Evolutionary conservation across 2,329 filamentous ascomycete genomes (phyloP).

Genomic region (Aspergillus alliaceus): DNA sequence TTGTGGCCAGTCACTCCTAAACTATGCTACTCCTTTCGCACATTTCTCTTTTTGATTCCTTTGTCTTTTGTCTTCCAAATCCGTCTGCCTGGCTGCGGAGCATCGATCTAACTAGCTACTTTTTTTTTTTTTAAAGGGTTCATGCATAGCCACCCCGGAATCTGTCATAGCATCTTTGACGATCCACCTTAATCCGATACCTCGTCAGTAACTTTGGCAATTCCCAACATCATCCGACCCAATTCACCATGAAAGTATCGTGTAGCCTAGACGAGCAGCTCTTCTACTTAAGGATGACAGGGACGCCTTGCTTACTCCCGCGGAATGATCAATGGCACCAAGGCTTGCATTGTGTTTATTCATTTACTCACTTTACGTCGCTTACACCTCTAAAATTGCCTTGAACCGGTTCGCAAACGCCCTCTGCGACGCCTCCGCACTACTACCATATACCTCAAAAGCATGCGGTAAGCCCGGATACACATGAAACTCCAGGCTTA

Average conservation of each 20-base stretch:
- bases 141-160: slow-evolving; percentile 5
- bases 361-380: not conserved
- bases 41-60: not conserved
- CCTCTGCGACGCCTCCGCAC: slow-evolving; percentile 13
- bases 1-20: not conserved
- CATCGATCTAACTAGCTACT: not conserved
- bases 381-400: slow-evolving; percentile 3
- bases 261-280: not conserved
- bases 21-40: not conserved
- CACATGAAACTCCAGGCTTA: slow-evolving; percentile 47
- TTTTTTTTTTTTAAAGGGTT: too few relatives aligned
- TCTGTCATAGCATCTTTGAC: not conserved
- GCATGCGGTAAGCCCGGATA: slow-evolving; percentile 45
- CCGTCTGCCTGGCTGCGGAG: not conserved
- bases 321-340: not conserved
- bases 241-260: not conserved
- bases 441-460: slow-evolving; percentile 33
- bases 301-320: not conserved
- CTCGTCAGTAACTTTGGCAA: not conserved
- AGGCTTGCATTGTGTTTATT: not conserved
- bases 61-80: not conserved
- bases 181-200: not conserved
- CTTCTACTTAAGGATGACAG: not conserved
- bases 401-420: slow-evolving; percentile 2
- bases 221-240: not conserved